Base-by-base conservation (phyloP, 139 green algal genomes). In the Eudorina sp. region DNA sequence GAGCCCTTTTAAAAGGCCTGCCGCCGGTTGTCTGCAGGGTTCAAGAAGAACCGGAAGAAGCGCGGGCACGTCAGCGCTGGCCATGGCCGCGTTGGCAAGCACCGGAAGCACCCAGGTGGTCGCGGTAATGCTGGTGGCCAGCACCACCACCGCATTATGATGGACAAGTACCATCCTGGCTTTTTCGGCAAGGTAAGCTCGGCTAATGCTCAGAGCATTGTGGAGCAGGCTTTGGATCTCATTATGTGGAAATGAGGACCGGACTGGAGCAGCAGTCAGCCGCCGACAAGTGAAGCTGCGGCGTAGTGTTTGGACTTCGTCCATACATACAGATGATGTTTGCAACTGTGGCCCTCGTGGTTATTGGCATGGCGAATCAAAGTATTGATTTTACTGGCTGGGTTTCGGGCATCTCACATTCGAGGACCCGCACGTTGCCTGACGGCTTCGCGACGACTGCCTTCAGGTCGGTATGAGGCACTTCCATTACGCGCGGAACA, bases 71-170 rank as follows among this genome's bases (percentile, higher is more conserved):
- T 99, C 79, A 96, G 89, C 74, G 96, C 96, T n/a, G 98, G 98
- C 53, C 98, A 99, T 91, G 98, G 98, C 77, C 98, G 98, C 88
- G 96, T 99, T 90, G 98, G 98, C 88, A 99, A 99, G 97, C 98
- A 99, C 93, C 93, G 98, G 55, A 99, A 99, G 96, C 98, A 99
- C 90, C 98, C 98, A 69, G 91, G 94, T 83, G 98, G 98, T 90
- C 97, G 97, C 85, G 98, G 98, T 97, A 99, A 99, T 92, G 98
- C 98, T 87, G 98, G 98, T 97, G 98, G 98, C 48, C 96, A 99
- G 96, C 98, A 99, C 90, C 98, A 99, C 94, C 97, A 99, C 93
- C 94, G 98, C 36, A 99, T 99, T 90, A 91, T 99, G 92, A 96
- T 99, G 68, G 98, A 99, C 94, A 99, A 99, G 95, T 98, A 98